Percentiles rank a stretch among this genome's conserved stretches.
These are phyloP conservation scores for Acanthamoeba royreba DNA, from an alignment of 208 protist species.

Conservation along the genomic window DNA sequence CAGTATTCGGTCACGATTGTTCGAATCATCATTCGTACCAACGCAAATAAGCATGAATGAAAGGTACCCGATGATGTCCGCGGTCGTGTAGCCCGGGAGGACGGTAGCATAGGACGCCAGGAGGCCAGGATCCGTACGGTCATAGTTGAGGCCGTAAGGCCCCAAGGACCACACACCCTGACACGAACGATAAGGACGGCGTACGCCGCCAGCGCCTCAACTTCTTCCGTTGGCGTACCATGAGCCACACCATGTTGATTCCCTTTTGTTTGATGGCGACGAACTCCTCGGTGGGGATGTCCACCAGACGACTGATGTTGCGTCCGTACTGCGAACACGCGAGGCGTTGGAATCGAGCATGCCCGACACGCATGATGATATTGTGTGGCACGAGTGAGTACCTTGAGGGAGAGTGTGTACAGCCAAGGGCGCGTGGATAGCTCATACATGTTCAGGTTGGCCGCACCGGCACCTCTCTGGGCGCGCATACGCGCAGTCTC, in stretches of 20 bases:
- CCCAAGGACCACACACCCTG: slow-evolving; percentile 81
- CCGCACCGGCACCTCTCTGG: neutral
- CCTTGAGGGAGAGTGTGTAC: slow-evolving; percentile 71
- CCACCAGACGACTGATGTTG: neutral
- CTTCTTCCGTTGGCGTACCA: too few relatives aligned
- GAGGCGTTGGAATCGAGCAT: neutral
- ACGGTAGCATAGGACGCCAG: slow-evolving; percentile 52
- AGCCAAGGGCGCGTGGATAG: slow-evolving; percentile 74
- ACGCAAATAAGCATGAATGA: neutral
- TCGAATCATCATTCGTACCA: neutral
- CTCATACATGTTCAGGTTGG: slow-evolving; percentile 69
- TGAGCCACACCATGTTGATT: slow-evolving; percentile 76
- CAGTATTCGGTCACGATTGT: slow-evolving; percentile 66
- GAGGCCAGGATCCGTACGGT: slow-evolving; percentile 65
- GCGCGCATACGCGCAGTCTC: too few relatives aligned
- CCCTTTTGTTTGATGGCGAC: slow-evolving; percentile 44
- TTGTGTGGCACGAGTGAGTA: neutral
- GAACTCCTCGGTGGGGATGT: neutral
- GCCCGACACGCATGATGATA: neutral
- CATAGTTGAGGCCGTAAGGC: slow-evolving; percentile 65
- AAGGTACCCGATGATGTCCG: slow-evolving; percentile 46
- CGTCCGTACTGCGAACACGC: neutral
- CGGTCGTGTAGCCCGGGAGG: slow-evolving; percentile 68
- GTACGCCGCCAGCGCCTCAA: too few relatives aligned
- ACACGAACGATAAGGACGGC: too few relatives aligned